Evolutionary conservation across 768 basidiomycete species (phyloP).

Genomic region (Thelephora ganbajun): DNA sequence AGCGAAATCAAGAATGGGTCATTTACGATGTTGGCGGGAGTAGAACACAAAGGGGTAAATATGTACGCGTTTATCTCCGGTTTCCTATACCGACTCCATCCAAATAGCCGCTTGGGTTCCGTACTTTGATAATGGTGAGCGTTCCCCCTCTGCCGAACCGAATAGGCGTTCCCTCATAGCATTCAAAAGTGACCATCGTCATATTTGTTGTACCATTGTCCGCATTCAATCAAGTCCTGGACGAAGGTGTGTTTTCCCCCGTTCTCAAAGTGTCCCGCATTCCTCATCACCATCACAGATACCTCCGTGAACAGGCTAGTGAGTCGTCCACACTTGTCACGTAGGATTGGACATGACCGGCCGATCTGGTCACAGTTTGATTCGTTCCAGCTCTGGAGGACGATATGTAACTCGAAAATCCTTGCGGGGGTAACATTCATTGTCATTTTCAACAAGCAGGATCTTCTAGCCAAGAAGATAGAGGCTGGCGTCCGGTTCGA

Average conservation of each 20-base stretch:
- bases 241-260: constrained; percentile 29
- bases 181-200: constrained; percentile 36
- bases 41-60: constrained; percentile 38
- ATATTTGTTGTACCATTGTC: constrained; percentile 56
- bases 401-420: constrained; percentile 42
- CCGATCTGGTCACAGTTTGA: constrained; percentile 32
- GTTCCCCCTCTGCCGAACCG: background rate
- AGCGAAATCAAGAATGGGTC: constrained; percentile 34
- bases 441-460: constrained; percentile 49
- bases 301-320: constrained; percentile 43
- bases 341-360: background rate
- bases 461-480: constrained; percentile 43
- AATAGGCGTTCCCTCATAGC: constrained; percentile 1
- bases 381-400: constrained; percentile 44
- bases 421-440: constrained; percentile 40
- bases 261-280: too few species aligned
- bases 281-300: too few species aligned
- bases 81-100: too few species aligned
- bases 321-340: constrained; percentile 8
- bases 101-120: constrained; percentile 52
- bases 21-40: constrained; percentile 59
- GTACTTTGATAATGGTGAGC: constrained; percentile 50
- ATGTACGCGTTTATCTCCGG: background rate
- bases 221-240: constrained; percentile 49
- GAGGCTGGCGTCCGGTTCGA: constrained; percentile 25